Conservation (phyloP, 345 rosid genomes). For the Gossypium mustelinum region DNA sequence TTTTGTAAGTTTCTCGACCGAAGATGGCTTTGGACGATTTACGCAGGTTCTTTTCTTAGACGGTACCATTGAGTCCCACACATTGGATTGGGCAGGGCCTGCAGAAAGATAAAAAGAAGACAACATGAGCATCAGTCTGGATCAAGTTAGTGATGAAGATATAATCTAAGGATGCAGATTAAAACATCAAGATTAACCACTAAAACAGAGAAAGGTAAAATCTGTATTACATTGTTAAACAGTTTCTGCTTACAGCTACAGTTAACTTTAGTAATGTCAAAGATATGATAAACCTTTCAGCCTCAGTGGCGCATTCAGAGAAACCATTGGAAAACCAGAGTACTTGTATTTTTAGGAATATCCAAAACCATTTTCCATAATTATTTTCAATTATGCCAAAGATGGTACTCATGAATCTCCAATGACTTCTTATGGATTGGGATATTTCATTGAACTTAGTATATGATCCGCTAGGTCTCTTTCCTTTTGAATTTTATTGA, state of each 20-base stretch:
- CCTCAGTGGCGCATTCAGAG: background rate
- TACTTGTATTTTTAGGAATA: background rate
- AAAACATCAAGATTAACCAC: too few relatives aligned
- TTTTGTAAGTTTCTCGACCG: slow-evolving; percentile 89
- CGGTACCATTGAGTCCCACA: slow-evolving; percentile 88
- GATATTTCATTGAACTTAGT: background rate
- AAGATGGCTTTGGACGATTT: slow-evolving; percentile 72
- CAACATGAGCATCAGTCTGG: slow-evolving; percentile 5
- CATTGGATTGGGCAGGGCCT: slow-evolving; percentile 87
- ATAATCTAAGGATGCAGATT: too few relatives aligned
- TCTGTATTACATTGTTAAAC: background rate
- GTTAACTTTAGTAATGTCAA: background rate
- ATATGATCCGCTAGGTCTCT: background rate
- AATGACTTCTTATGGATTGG: background rate
- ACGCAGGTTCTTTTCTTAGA: slow-evolving; percentile 87
- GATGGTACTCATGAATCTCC: background rate
- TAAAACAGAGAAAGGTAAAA: background rate
- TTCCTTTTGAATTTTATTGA: background rate
- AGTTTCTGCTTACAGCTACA: background rate
- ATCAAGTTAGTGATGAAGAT: background rate
- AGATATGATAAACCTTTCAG: background rate
- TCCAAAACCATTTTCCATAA: background rate
- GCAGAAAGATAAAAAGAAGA: slow-evolving; percentile 15
- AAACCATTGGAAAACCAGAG: background rate
- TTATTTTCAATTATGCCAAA: background rate